Percentiles rank a stretch among this genome's conserved stretches.
Conservation (phyloP, 805 yeast species). For the Crinitomyces ghanaensis region DNA sequence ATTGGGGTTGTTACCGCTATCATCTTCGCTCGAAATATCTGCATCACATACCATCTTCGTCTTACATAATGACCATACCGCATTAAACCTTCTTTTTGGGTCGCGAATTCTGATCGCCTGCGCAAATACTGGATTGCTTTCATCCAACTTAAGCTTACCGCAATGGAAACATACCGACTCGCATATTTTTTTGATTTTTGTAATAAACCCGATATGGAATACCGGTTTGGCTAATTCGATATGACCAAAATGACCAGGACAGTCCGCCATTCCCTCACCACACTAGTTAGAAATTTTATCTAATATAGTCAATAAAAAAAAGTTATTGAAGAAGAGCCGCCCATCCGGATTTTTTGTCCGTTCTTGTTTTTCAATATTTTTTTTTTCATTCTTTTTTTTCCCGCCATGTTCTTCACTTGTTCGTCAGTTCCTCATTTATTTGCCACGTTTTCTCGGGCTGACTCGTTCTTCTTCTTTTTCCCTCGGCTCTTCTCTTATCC, state of each 20-base stretch:
- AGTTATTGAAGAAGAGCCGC: too few relatives aligned
- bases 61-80: constrained; percentile 89
- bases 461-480: too few relatives aligned
- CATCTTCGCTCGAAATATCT: constrained; percentile 47
- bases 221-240: constrained; percentile 98
- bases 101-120: constrained; percentile 83
- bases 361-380: too few relatives aligned
- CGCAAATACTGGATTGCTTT: constrained; percentile 66
- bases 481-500: too few relatives aligned
- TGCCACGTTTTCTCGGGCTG: too few relatives aligned
- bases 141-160: constrained; percentile 87
- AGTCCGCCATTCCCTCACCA: constrained; percentile 98
- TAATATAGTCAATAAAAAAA: constrained; percentile 1
- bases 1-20: constrained; percentile 28
- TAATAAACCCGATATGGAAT: constrained; percentile 86
- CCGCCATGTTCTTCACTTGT: too few relatives aligned
- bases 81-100: constrained; percentile 91
- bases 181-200: constrained; percentile 87
- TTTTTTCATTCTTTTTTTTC: not conserved
- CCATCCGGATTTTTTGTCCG: too few relatives aligned
- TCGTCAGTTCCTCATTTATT: too few relatives aligned
- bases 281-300: constrained; percentile 34
- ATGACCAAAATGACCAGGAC: constrained; percentile 99
- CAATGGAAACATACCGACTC: constrained; percentile 98
- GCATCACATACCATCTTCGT: constrained; percentile 94